Conservation (phyloP, 2,329 filamentous ascomycete species). For the Biscogniauxia marginata region DNA sequence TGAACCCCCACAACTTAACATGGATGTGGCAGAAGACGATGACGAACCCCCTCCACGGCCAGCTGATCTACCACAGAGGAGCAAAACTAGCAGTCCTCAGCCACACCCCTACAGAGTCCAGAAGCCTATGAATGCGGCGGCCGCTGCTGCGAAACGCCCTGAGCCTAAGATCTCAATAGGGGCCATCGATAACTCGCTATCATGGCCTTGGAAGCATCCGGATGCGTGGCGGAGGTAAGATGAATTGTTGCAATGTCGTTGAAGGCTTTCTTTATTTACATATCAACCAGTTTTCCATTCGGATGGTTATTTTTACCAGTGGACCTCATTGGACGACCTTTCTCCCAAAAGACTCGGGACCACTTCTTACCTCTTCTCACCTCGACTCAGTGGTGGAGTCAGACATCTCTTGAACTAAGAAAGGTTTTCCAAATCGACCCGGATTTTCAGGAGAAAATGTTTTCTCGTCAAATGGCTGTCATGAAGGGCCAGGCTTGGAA, state of each 20-base stretch:
- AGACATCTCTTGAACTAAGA: constrained; percentile 84
- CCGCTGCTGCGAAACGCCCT: constrained; percentile 46
- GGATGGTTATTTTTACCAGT: constrained; percentile 98
- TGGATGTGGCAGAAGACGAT: constrained; percentile 49
- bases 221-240: constrained; percentile 71
- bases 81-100: constrained; percentile 39
- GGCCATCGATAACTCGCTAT: constrained; percentile 96
- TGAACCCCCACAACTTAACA: constrained; percentile 70
- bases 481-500: constrained; percentile 99
- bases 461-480: constrained; percentile 94
- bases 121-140: constrained; percentile 78
- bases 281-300: constrained; percentile 82
- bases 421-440: constrained; percentile 87
- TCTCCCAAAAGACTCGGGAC: constrained; percentile 87
- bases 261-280: constrained; percentile 22
- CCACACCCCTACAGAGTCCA: constrained; percentile 72
- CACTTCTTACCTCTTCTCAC: constrained; percentile 96
- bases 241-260: not conserved
- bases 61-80: constrained; percentile 49
- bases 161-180: constrained; percentile 72
- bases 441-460: constrained; percentile 99
- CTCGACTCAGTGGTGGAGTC: constrained; percentile 94
- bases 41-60: constrained; percentile 60
- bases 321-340: constrained; percentile 91
- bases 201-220: constrained; percentile 98